phyloP scores from a whole-genome alignment of 306 rosid genomes.

The Prunus davidiana region DNA sequence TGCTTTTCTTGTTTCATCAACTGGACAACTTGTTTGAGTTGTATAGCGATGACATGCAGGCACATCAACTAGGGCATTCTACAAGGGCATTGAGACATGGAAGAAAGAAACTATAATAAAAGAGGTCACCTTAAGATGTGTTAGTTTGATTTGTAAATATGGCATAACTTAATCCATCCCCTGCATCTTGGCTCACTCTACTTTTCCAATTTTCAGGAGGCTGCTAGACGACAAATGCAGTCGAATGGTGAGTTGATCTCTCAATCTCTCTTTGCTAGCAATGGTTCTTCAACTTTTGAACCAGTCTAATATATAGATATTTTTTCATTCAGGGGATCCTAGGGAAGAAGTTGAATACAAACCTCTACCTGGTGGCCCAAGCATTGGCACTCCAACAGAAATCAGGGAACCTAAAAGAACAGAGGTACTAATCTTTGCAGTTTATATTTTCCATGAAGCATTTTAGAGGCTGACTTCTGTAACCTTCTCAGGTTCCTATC shows the following conservation, averaged over 20 bases:
- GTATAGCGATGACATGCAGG: constrained; percentile 35
- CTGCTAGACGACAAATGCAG: constrained; percentile 36
- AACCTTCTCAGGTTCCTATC: constrained; percentile 40
- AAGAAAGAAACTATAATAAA: constrained; percentile 74
- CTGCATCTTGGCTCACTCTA: background rate
- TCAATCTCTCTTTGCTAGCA: background rate
- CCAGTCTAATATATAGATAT: background rate
- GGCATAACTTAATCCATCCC: background rate
- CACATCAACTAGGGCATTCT: constrained; percentile 68
- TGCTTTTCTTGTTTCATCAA: background rate
- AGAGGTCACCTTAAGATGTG: constrained; percentile 33
- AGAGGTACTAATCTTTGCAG: constrained; percentile 20
- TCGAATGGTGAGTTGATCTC: constrained; percentile 42
- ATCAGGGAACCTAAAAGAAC: constrained; percentile 13
- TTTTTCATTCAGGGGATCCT: constrained; percentile 23
- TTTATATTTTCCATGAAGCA: background rate
- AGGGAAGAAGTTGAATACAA: constrained; percentile 43
- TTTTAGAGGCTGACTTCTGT: constrained; percentile 12
- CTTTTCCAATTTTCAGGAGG: constrained; percentile 51
- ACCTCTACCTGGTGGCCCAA: constrained; percentile 42
- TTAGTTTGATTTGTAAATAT: background rate
- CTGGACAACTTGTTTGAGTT: background rate
- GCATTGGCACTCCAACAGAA: constrained; percentile 19
- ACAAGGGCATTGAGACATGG: constrained; percentile 75
- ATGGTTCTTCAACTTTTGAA: background rate